A percentile compares a stretch with the other conserved stretches of the same genome.
Evolutionary conservation across 2,329 filamentous ascomycete species (phyloP).

Genomic region (Aspergillus ochraceus): DNA sequence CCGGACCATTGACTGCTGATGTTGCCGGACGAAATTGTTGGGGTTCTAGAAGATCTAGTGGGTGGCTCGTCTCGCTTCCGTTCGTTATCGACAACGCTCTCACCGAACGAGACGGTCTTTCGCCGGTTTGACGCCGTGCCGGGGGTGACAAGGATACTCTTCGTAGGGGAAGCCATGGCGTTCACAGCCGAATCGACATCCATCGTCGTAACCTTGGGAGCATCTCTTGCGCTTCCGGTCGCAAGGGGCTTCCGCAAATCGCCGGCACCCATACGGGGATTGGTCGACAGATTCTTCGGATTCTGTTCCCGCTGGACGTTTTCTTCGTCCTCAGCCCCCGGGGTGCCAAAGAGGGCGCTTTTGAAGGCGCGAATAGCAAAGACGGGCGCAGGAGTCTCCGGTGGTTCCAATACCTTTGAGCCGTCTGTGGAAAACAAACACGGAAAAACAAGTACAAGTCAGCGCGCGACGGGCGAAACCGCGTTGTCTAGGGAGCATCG

Average conservation of each 20-base stretch:
- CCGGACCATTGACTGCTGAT: conserved; percentile 45
- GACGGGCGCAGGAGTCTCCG: conserved; percentile 65
- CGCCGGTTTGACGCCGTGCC: conserved; percentile 57
- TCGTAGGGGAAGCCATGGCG: conserved; percentile 52
- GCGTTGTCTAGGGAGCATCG: conserved; percentile 2
- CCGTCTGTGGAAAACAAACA: conserved; percentile 27
- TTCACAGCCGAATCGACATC: conserved; percentile 28
- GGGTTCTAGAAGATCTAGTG: conserved; percentile 49
- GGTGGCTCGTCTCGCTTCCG: conserved; percentile 47
- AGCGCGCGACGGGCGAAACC: conserved; percentile 11
- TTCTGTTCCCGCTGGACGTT: conserved; percentile 19
- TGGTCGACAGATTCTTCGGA: conserved; percentile 15
- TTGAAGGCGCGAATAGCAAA: conserved; percentile 69
- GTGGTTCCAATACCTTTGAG: conserved; percentile 59
- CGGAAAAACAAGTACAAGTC: conserved; percentile 10
- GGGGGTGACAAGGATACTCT: conserved; percentile 65
- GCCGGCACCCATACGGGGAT: conserved; percentile 22
- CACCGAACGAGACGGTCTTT: conserved; percentile 63
- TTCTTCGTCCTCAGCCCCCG: conserved; percentile 51
- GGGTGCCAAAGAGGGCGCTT: conserved; percentile 64
- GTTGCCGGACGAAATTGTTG: conserved; percentile 47
- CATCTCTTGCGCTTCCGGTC: conserved; percentile 20
- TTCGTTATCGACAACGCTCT: conserved; percentile 58
- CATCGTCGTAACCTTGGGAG: conserved; percentile 20
- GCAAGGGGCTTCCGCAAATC: conserved; percentile 20